Evolutionary conservation across 805 yeast species (phyloP).

Genomic region (Schizosaccharomyces lindneri): DNA sequence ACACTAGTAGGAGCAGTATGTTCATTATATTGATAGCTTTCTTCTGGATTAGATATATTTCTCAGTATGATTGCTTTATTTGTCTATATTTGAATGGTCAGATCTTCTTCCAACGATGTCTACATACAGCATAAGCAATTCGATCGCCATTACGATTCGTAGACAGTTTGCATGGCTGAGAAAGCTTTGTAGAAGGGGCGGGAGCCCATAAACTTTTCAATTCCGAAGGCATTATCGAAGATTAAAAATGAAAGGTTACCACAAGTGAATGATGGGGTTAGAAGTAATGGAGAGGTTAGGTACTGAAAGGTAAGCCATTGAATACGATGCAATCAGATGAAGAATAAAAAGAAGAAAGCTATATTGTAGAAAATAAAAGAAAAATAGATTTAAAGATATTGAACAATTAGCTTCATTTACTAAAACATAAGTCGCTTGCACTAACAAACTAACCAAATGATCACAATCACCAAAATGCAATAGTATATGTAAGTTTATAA

Average conservation of each 20-base stretch:
- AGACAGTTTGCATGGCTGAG: constrained; percentile 43
- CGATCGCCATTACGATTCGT: constrained; percentile 46
- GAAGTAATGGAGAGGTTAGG: background rate
- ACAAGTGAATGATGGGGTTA: background rate
- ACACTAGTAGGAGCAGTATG: constrained; percentile 56
- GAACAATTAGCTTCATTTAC: no score
- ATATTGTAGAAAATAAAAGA: no score
- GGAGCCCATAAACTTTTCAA: constrained; percentile 28
- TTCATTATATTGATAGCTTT: constrained; percentile 40
- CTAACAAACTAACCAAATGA: no score
- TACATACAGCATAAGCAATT: constrained; percentile 36
- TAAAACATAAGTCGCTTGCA: no score
- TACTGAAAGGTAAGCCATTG: no score
- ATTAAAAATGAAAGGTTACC: background rate
- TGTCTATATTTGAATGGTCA: constrained; percentile 12
- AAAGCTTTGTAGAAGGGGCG: constrained; percentile 54
- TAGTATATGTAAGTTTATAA: no score
- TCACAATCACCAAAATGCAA: no score
- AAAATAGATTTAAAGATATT: no score
- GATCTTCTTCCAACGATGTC: background rate
- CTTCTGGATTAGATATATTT: constrained; percentile 28
- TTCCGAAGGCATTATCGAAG: background rate
- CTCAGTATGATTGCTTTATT: constrained; percentile 62
- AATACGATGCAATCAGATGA: no score
- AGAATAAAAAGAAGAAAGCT: no score